These are phyloP conservation scores for Pulveroboletus sp. DNA, from an alignment of 768 basidiomycete species.

Conservation along the genomic window DNA sequence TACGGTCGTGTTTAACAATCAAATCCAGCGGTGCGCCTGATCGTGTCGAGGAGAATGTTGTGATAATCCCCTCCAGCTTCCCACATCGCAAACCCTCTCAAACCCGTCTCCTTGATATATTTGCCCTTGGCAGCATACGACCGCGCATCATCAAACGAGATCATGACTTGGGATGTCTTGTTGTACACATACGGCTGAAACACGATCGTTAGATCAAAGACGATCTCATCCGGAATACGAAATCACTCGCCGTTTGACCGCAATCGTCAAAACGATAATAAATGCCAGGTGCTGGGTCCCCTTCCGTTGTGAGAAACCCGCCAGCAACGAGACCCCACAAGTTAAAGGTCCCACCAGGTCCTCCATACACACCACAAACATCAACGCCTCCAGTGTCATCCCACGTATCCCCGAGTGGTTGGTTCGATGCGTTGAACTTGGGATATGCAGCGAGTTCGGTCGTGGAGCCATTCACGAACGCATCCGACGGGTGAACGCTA, in stretches of 20 bases:
- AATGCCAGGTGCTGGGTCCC: conserved; percentile 41
- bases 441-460: conserved; percentile 46
- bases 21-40: conserved; percentile 21
- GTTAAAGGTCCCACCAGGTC: conserved; percentile 52
- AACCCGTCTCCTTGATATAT: conserved; percentile 49
- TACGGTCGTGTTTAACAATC: background rate
- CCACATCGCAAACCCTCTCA: conserved; percentile 69
- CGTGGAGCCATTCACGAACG: conserved; percentile 33
- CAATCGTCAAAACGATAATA: conserved; percentile 59
- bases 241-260: conserved; percentile 62
- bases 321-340: conserved; percentile 59
- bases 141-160: conserved; percentile 59
- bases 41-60: conserved; percentile 58
- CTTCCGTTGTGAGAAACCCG: conserved; percentile 45
- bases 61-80: conserved; percentile 64
- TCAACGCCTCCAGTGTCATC: conserved; percentile 47
- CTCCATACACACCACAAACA: conserved; percentile 48
- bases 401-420: conserved; percentile 57
- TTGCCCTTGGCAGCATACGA: conserved; percentile 60
- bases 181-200: conserved; percentile 68
- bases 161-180: conserved; percentile 47
- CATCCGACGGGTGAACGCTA: conserved; percentile 36
- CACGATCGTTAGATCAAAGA: background rate
- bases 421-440: conserved; percentile 41
- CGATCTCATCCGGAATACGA: background rate